phyloP scores from a whole-genome alignment of 176 grass and related monocot genomes.

The Paspalum notatum region DNA sequence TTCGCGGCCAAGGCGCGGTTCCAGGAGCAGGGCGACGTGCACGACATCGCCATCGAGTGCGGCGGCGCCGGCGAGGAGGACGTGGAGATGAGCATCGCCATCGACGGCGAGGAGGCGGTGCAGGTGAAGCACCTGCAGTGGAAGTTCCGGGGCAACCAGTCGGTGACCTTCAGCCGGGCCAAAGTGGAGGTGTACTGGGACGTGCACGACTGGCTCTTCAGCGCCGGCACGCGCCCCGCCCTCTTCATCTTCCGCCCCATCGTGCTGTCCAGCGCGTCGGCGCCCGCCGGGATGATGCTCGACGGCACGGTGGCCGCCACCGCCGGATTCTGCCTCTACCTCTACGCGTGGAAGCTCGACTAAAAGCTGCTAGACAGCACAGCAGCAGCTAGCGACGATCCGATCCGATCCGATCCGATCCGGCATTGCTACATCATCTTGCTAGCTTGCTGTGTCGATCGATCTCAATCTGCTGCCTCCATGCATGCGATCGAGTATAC shows the following conservation, averaged over 20 bases:
- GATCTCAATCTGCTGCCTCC: neutral
- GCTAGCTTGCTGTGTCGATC: neutral
- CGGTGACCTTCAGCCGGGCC: conserved; percentile 65
- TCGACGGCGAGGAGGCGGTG: conserved; percentile 70
- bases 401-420: too few relatives aligned
- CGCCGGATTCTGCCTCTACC: conserved; percentile 69
- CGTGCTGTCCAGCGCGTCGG: conserved; percentile 50
- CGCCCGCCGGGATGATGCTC: conserved; percentile 30
- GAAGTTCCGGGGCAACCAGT: conserved; percentile 90
- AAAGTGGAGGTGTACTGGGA: conserved; percentile 94
- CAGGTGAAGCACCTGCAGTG: conserved; percentile 91
- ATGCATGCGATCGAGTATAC: neutral
- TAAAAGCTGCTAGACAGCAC: conserved; percentile 24
- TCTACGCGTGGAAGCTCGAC: conserved; percentile 90
- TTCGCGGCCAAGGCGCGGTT: conserved; percentile 70
- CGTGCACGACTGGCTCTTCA: conserved; percentile 92
- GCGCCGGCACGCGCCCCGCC: conserved; percentile 65
- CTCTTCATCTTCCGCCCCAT: conserved; percentile 82
- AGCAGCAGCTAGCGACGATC: too few relatives aligned
- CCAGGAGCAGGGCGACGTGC: conserved; percentile 59
- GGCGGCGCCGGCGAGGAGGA: conserved; percentile 39
- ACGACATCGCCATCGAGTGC: conserved; percentile 77
- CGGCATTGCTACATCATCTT: too few relatives aligned
- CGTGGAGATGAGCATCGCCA: conserved; percentile 69
- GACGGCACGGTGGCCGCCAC: neutral